Evolutionary conservation across 139 green algal species (phyloP), one percentile per base, ranked within the genome.

Genomic region (Desmodesmus armatus): DNA sequence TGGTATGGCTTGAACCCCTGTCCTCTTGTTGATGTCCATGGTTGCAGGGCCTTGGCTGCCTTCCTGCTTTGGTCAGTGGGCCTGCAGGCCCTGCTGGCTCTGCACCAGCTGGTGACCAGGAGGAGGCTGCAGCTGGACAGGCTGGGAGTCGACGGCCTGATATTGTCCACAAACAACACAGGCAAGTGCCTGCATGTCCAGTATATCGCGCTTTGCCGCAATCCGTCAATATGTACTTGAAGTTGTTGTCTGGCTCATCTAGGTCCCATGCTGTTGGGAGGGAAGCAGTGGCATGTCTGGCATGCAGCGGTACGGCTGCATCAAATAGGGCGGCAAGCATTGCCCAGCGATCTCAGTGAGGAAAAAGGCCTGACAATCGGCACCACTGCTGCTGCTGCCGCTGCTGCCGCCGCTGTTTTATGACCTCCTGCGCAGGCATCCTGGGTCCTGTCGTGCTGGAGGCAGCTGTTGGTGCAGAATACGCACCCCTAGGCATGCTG

Each of bases 111-210:
- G 35, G 29, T 63, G 17, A 51, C 47, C 19, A 21, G 35, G 23
- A 6, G 69, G 25, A 49, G 80, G 23, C 35, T 86, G 41, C 65
- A 72, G 11, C 43, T 41, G 11, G 67, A 67, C 37, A 39, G 69
- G 35, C 40, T 86, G n/a, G 87, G 67, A 39, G 80, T 89, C 0
- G 78, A 91, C 47, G 79, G 58, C 3, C 71, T 91, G 77, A 58
- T 89, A 19, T 85, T 91, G 27, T 71, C 44, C 0, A 87, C 88
- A 27, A 91, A 91, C 82, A 91, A 91, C 70, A 91, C 87, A 37
- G 73, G 73, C 67, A 23, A 67, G 6, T 19, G 21, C 51, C 51
- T 62, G 51, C 51, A 62, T 62, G 1, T 2, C 51, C 19, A 2
- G 17, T 62, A 62, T 13, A 15, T 13, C 60, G 15, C 25, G 25